These are phyloP conservation scores for Alloteropsis angusta DNA, from an alignment of 202 grass and related monocot species.

Conservation along the genomic window DNA sequence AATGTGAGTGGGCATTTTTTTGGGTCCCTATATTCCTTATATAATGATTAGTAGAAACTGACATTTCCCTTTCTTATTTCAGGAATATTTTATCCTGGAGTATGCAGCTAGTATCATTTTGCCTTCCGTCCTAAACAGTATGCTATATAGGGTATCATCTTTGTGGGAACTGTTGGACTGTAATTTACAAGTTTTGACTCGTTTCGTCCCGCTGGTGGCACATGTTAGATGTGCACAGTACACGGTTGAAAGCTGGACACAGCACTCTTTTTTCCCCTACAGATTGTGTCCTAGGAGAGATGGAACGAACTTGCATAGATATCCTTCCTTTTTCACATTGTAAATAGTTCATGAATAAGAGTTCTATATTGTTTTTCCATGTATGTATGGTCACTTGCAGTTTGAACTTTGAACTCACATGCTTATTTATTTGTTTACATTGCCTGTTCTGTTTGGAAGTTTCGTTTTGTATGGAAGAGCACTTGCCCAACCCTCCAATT, in stretches of 20 bases:
- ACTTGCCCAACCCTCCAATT: background rate
- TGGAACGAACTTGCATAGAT: conserved; percentile 14
- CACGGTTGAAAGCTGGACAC: conserved; percentile 28
- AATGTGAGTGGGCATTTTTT: conserved; percentile 19
- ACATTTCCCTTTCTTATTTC: conserved; percentile 19
- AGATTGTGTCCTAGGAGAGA: conserved; percentile 55
- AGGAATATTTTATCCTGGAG: conserved; percentile 27
- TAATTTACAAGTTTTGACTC: conserved; percentile 68
- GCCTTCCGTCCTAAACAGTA: conserved; percentile 16
- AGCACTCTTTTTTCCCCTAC: conserved; percentile 38
- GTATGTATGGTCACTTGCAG: conserved; percentile 7
- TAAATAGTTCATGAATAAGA: conserved; percentile 39
- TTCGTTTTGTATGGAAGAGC: background rate
- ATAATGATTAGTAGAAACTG: conserved; percentile 8
- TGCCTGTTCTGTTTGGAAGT: background rate
- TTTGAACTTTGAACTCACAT: background rate
- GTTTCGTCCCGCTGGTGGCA: conserved; percentile 18
- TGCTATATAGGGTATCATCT: conserved; percentile 39
- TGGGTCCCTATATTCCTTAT: background rate
- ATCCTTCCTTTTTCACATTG: conserved; percentile 34
- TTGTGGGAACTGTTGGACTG: conserved; percentile 42
- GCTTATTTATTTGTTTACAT: background rate
- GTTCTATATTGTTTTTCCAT: conserved; percentile 3
- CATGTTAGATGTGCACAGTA: conserved; percentile 36
- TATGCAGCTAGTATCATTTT: conserved; percentile 19